Conservation (phyloP, 495 filamentous ascomycete species). For the Arthonia radiata region DNA sequence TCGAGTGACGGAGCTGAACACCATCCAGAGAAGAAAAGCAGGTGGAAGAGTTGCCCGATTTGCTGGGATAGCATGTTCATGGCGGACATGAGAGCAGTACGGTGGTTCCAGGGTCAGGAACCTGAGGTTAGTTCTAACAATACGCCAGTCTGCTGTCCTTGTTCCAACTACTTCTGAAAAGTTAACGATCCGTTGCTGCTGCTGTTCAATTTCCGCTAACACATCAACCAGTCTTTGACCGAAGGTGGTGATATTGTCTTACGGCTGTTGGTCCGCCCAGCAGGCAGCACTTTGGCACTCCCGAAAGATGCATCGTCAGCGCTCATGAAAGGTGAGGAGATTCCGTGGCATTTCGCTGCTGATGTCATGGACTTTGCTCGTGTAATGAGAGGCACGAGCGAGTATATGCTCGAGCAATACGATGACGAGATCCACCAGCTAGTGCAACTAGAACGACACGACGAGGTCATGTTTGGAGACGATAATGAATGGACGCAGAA, state of each 20-base stretch:
- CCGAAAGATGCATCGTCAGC: slow-evolving; percentile 62
- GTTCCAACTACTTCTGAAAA: no score
- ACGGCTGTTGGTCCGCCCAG: slow-evolving; percentile 51
- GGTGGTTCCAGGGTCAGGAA: slow-evolving; percentile 83
- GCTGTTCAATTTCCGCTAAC: no score
- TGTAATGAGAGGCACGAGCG: slow-evolving; percentile 80
- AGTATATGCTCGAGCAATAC: slow-evolving; percentile 64
- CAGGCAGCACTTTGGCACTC: slow-evolving; percentile 62
- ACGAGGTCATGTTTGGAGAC: slow-evolving; percentile 82
- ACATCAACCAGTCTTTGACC: no score
- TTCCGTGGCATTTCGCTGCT: slow-evolving; percentile 85
- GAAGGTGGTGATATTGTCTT: slow-evolving; percentile 79
- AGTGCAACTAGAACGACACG: slow-evolving; percentile 51
- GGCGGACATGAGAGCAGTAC: slow-evolving; percentile 68
- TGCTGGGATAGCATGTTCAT: slow-evolving; percentile 79
- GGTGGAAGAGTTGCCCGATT: slow-evolving; percentile 91
- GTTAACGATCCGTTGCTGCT: no score
- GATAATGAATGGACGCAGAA: slow-evolving; percentile 79
- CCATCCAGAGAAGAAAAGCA: slow-evolving; percentile 39
- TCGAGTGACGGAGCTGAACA: slow-evolving; percentile 41
- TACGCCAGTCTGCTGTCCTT: no score
- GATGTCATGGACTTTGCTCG: slow-evolving; percentile 87
- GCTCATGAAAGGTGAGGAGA: slow-evolving; percentile 37
- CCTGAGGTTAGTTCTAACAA: no score
- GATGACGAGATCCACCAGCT: slow-evolving; percentile 53